Percentiles rank a stretch among this genome's conserved stretches.
These are phyloP conservation scores for Leptomonas pyrrhocoris DNA, from an alignment of 208 protist genomes.

Conservation along the genomic window DNA sequence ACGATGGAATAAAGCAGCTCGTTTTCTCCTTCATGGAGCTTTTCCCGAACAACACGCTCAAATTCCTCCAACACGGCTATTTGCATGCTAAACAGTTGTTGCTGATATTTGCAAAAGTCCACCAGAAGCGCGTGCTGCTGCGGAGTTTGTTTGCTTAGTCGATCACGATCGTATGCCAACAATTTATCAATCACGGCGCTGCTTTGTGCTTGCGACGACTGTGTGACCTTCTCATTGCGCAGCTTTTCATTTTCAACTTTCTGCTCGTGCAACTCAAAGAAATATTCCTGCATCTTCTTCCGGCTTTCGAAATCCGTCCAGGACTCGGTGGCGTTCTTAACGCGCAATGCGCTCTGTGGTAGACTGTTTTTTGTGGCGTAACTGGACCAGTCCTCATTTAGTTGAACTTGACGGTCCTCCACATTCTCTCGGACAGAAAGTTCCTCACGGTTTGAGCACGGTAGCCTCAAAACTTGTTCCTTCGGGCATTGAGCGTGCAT, in stretches of 20 bases:
- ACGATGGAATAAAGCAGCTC: constrained; percentile 24
- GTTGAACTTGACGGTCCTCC: not conserved
- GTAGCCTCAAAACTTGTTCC: constrained; percentile 1
- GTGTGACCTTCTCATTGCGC: constrained; percentile 2
- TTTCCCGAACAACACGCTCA: constrained; percentile 45
- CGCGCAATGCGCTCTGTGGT: not conserved
- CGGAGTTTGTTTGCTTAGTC: constrained; percentile 17
- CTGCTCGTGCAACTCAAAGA: constrained; percentile 36
- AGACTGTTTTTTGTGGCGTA: not conserved
- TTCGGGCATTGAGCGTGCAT: constrained; percentile 1
- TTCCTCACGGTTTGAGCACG: not conserved
- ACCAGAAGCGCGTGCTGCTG: constrained; percentile 56
- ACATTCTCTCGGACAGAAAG: not conserved
- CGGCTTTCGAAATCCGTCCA: not conserved
- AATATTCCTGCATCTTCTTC: constrained; percentile 1
- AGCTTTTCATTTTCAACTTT: constrained; percentile 26
- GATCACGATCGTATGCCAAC: constrained; percentile 42
- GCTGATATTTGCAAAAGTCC: constrained; percentile 72
- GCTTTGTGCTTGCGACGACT: constrained; percentile 20
- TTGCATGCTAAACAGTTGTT: constrained; percentile 44
- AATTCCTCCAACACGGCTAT: constrained; percentile 32
- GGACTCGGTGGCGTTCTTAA: constrained; percentile 4
- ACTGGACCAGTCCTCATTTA: not conserved
- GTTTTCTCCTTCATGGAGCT: constrained; percentile 34
- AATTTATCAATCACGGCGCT: constrained; percentile 37